Evolutionary conservation across 2,329 filamentous ascomycete genomes (phyloP).

Genomic region (Cercospora sojina): DNA sequence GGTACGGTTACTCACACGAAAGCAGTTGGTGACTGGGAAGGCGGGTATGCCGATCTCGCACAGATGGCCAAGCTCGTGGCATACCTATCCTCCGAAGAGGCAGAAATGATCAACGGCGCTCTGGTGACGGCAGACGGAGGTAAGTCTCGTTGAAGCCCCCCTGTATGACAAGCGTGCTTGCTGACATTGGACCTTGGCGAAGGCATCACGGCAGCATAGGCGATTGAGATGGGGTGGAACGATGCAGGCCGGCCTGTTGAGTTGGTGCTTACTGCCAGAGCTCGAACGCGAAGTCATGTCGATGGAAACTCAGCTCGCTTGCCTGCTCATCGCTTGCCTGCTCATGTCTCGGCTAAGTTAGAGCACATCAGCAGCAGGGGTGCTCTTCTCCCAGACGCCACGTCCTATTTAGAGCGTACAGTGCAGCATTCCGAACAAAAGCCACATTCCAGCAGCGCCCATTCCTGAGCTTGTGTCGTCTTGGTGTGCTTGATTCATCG

Average conservation of each 20-base stretch:
- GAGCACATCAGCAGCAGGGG: background rate
- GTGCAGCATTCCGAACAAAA: background rate
- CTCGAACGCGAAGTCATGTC: background rate
- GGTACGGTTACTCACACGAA: background rate
- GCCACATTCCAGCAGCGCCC: background rate
- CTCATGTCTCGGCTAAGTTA: background rate
- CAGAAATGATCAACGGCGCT: slow-evolving; percentile 34
- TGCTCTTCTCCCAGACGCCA: background rate
- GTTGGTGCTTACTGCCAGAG: background rate
- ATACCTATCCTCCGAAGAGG: slow-evolving; percentile 37
- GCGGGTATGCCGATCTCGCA: slow-evolving; percentile 26
- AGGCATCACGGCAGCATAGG: slow-evolving; percentile 7
- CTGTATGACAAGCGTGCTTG: background rate
- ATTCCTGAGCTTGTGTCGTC: background rate
- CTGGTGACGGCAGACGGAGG: slow-evolving; percentile 29
- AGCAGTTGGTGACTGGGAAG: slow-evolving; percentile 28
- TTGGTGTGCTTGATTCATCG: slow-evolving; percentile 7
- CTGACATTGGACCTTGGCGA: background rate
- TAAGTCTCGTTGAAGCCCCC: background rate
- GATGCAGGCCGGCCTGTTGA: background rate
- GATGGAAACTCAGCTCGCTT: background rate
- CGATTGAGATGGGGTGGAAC: background rate
- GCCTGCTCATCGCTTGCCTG: background rate
- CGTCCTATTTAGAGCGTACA: background rate
- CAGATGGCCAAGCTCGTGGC: slow-evolving; percentile 39